Base-by-base conservation (phyloP, 176 grass and related monocot species). In the Eragrostis curvula region DNA sequence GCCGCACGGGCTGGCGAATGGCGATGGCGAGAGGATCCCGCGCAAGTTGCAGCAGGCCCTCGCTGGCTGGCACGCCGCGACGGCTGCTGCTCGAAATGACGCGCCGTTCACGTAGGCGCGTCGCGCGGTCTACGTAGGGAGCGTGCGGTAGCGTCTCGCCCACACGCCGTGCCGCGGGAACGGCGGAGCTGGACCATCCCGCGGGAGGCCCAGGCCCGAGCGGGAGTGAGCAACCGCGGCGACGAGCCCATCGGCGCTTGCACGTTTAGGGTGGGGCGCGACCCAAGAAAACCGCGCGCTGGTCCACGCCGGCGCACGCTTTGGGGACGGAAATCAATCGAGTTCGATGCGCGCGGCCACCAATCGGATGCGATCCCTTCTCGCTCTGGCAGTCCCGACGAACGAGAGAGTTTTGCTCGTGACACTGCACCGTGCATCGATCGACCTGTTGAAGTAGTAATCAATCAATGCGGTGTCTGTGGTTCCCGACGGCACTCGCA, bases 401-500 rank as follows among this genome's bases (percentile, higher is more conserved):
- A 70, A 51, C 28, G 56, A 59, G 56, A 24, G 1, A n/a, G 12
- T 62, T 42, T 18, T 21, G 36, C 48, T 56, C 40, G 47, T 12
- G 47, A 15, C 16, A 20, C 32, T 20, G 32, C 1, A 11, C 18
- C 36, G 1, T 42, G 65, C 74, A 24, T 64, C 82, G 25, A 7
- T 28, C 71, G 40, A 39, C 63, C 47, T 44, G 86, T 20, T 29
- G 32, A 36, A 36, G 32, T 48, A 48, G 47, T 67, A 28, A 74
- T 12, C 60, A 39, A 81, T 81, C 53, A 71, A 81, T 51, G 46
- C 62, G 0, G 10, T 81, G 78, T 71, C 83, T 65, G 79, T n/a
- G 66, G 66, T 78, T 82, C 74, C 72, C 83, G 25, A 71, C 27
- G 83, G 32, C 80, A 25, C 28, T 6, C 83, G 9, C 87, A 82